A percentile compares a stretch with the other conserved stretches of the same genome.
Evolutionary conservation across 805 yeast genomes (phyloP).

Genomic region (Alloascoidea hylecoeti): DNA sequence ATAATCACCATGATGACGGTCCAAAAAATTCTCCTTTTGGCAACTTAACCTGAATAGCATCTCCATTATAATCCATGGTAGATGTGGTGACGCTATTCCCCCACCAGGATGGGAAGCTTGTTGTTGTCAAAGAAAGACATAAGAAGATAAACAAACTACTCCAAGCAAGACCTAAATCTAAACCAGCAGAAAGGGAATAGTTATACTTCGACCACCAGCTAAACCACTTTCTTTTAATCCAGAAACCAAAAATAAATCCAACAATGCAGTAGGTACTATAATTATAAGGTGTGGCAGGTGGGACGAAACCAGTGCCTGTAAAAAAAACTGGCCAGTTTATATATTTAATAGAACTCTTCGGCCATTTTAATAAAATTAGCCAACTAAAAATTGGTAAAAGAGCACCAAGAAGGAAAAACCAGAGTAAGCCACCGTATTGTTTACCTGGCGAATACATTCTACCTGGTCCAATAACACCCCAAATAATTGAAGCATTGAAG

Average conservation of each 20-base stretch:
- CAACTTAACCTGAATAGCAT: conserved; percentile 18
- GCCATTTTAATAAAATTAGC: conserved; percentile 21
- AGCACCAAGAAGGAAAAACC: conserved; percentile 48
- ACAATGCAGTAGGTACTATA: conserved; percentile 32
- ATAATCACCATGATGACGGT: conserved; percentile 26
- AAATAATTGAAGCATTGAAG: conserved; percentile 34
- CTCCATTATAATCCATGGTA: conserved; percentile 9
- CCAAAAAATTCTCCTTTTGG: conserved; percentile 17
- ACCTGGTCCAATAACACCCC: conserved; percentile 52
- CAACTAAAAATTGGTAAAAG: conserved; percentile 26
- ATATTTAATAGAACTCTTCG: conserved; percentile 24
- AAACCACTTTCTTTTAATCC: conserved; percentile 32
- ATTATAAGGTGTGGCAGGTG: conserved; percentile 14
- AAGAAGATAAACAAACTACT: conserved; percentile 45
- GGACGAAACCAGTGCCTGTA: conserved; percentile 27
- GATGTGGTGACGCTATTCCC: conserved; percentile 29
- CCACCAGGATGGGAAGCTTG: conserved; percentile 44
- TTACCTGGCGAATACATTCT: conserved; percentile 35
- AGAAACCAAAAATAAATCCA: conserved; percentile 30
- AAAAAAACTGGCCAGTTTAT: conserved; percentile 61
- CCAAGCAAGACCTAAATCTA: conserved; percentile 48
- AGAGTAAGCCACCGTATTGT: conserved; percentile 36
- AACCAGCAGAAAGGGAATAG: conserved; percentile 38
- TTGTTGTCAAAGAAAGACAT: conserved; percentile 28
- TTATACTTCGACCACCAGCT: conserved; percentile 42